phyloP scores from a whole-genome alignment of 2,329 filamentous ascomycete species.

The Waltergamsia citrina region DNA sequence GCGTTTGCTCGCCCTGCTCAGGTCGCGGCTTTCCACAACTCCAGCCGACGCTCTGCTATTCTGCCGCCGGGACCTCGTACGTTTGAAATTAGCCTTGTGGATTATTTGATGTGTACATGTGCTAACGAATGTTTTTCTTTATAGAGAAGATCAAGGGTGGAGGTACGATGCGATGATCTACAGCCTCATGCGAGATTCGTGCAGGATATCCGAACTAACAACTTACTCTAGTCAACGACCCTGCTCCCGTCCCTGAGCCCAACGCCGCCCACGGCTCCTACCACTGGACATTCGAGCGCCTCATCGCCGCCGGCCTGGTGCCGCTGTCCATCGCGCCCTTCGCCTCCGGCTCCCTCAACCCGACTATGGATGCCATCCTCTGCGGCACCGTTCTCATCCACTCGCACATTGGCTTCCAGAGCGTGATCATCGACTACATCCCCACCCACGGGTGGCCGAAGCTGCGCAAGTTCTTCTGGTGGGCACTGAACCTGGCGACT shows the following conservation, averaged over 20 bases:
- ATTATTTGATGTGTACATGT: constrained; percentile 1
- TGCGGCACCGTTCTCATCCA: constrained; percentile 79
- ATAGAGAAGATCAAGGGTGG: constrained; percentile 67
- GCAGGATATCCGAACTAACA: constrained; percentile 5
- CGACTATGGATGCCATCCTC: constrained; percentile 75
- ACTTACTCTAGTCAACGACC: constrained; percentile 64
- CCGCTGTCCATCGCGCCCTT: constrained; percentile 88
- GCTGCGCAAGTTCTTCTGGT: constrained; percentile 57
- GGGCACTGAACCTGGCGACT: constrained; percentile 71
- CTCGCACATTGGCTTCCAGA: constrained; percentile 93
- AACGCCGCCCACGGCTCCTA: constrained; percentile 83
- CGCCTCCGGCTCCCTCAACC: constrained; percentile 84
- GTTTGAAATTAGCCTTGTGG: not conserved
- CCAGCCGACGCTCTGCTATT: constrained; percentile 65
- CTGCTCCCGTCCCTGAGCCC: constrained; percentile 62
- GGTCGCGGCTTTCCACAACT: constrained; percentile 78
- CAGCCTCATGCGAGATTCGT: constrained; percentile 4
- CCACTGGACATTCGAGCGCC: constrained; percentile 95
- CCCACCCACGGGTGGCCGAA: constrained; percentile 62
- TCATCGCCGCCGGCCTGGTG: constrained; percentile 71
- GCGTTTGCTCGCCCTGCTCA: constrained; percentile 11
- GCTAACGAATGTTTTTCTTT: constrained; percentile 35
- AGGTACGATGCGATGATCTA: constrained; percentile 52
- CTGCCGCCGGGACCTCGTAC: constrained; percentile 80
- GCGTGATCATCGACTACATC: constrained; percentile 85